Evolutionary conservation across 1,284 basidiomycete genomes (phyloP), one percentile per base, ranked within the genome.

Genomic region (Pascua sp.): DNA sequence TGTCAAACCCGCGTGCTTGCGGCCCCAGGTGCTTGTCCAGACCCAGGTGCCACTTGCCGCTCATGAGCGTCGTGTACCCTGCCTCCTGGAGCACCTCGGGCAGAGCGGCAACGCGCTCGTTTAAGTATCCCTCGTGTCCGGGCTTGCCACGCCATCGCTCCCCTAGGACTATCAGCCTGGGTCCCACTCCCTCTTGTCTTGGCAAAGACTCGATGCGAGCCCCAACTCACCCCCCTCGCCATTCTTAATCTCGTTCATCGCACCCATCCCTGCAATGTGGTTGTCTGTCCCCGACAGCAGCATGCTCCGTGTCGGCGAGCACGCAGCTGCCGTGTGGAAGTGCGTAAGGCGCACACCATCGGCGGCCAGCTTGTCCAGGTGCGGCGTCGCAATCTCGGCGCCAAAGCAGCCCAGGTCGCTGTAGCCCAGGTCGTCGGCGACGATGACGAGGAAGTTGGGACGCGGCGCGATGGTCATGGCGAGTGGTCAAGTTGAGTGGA

Each of bases 21-120:
- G 70, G 70, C 1, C 60, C 49, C 15, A 56, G 50, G 32, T 71
- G 63, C 10, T 52, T 47, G 4, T 59, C 63, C n/a, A 72, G 59
- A 10, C 70, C 70, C 12, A 72, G 61, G 49, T 72, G 70, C 70
- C 70, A 72, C 53, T 48, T 59, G 36, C 61, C 57, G 12, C 47
- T 51, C 54, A 59, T 52, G 49, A 56, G 45, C n/a, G 59, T 61
- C 41, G 44, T 40, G 51, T 62, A 59, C 11, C 61, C 62, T 5
- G 49, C 45, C 53, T 70, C 67, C 15, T 49, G 47, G 18, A 70
- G 47, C 39, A 70, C 62, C 39, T 67, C 68, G 10, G 68, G 67
- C 4, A 70, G 58, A 12, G 68, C 62, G 2, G 67, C 68, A 8
- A 70, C 68, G n/a, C 56, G 48, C 32, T 49, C 38, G 42, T 57